These are phyloP conservation scores for Ceratocystis diversiconidia DNA, from an alignment of 2,329 filamentous ascomycete genomes.

Conservation along the genomic window DNA sequence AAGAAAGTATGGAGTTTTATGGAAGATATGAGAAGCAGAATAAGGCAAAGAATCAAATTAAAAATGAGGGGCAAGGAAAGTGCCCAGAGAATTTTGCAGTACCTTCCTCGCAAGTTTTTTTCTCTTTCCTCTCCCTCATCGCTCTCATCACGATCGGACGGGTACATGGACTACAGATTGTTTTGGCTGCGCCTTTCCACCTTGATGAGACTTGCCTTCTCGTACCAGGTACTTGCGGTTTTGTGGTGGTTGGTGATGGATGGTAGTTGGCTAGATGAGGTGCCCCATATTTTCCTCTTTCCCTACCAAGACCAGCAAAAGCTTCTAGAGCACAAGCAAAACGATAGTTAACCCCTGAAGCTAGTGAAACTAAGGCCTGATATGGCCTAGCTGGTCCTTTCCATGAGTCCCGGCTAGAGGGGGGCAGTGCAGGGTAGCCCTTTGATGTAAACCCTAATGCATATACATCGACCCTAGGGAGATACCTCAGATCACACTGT, in stretches of 20 bases:
- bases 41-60: neutral
- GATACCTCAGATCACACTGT: too few species aligned
- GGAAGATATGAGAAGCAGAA: neutral
- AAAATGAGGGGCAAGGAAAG: neutral
- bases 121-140: neutral
- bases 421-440: neutral
- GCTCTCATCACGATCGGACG: neutral
- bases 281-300: neutral
- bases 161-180: neutral
- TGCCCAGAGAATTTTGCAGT: neutral
- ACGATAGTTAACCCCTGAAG: neutral
- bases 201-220: neutral
- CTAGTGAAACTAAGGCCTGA: slow-evolving; percentile 4
- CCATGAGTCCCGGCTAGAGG: neutral
- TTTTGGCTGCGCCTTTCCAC: neutral
- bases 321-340: neutral
- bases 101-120: neutral
- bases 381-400: neutral
- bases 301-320: neutral
- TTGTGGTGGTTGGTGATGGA: neutral
- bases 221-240: neutral
- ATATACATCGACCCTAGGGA: neutral
- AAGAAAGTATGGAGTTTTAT: neutral
- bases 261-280: neutral
- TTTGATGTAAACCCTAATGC: neutral